phyloP scores from a whole-genome alignment of 305 asterid species.

The Fraxinus platypoda region DNA sequence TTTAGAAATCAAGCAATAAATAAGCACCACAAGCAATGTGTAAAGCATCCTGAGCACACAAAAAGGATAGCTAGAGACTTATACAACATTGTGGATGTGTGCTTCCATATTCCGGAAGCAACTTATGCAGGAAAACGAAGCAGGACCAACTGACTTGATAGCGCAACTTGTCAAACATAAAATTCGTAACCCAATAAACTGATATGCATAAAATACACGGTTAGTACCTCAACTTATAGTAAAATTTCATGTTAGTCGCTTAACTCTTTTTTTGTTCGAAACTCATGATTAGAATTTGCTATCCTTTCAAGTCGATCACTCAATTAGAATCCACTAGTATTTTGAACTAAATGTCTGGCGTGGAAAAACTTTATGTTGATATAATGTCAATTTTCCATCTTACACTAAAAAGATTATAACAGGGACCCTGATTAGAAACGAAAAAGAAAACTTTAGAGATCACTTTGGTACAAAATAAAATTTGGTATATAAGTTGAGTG shows the following conservation, averaged over 20 bases:
- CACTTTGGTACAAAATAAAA: not conserved
- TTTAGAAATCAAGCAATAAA: not conserved
- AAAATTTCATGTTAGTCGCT: not conserved
- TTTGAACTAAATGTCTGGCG: not conserved
- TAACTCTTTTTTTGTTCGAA: too few species aligned
- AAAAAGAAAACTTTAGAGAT: not conserved
- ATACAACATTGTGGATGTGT: not conserved
- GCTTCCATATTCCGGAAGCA: not conserved
- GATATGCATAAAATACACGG: not conserved
- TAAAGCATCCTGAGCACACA: not conserved
- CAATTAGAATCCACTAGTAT: not conserved
- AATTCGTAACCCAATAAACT: not conserved
- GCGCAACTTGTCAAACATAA: not conserved
- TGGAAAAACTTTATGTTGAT: not conserved
- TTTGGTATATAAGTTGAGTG: not conserved
- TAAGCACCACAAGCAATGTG: not conserved
- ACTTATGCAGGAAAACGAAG: not conserved
- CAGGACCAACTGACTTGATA: not conserved
- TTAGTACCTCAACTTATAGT: not conserved
- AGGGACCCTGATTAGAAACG: constrained; percentile 4
- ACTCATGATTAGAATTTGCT: too few species aligned
- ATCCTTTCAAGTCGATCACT: not conserved
- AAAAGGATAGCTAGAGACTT: not conserved
- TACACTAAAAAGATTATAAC: not conserved
- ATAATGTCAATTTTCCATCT: not conserved